These are phyloP conservation scores for Phanerochaete sordida DNA, from an alignment of 768 basidiomycete species.

Conservation along the genomic window DNA sequence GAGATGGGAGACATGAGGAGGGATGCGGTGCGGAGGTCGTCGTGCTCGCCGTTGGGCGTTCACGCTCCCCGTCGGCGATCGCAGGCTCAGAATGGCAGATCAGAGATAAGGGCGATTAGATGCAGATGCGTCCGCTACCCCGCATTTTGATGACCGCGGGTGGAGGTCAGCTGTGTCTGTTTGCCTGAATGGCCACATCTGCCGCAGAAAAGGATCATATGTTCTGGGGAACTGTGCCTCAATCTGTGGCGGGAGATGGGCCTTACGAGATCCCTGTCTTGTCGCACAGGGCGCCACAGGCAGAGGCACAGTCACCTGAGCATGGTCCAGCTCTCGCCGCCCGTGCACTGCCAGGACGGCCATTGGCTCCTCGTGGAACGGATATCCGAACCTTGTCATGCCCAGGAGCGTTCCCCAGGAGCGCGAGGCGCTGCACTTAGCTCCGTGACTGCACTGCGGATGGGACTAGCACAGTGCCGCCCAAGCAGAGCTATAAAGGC, in stretches of 20 bases:
- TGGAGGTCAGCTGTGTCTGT: neutral
- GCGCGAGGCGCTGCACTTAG: neutral
- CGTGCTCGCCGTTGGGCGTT: neutral
- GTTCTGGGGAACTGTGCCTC: too few relatives aligned
- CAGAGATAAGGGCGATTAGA: neutral
- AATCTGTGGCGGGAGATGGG: too few relatives aligned
- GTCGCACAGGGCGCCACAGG: too few relatives aligned
- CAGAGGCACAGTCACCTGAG: too few relatives aligned
- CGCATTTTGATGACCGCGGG: neutral
- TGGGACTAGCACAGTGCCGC: neutral
- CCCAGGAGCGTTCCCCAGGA: neutral
- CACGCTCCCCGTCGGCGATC: neutral
- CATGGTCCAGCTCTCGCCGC: too few relatives aligned
- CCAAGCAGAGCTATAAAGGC: neutral
- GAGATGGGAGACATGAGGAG: neutral
- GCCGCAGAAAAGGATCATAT: neutral
- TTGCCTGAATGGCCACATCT: neutral
- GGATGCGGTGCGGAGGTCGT: constrained; percentile 1
- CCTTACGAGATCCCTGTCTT: too few relatives aligned
- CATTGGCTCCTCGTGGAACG: too few relatives aligned
- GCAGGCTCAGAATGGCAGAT: neutral
- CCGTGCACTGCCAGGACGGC: too few relatives aligned
- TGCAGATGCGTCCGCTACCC: neutral
- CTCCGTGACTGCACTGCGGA: neutral
- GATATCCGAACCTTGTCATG: too few relatives aligned